Evolutionary conservation across 75 land plant species (phyloP), one percentile per base, ranked within the genome.

Genomic region (Pinus taeda): DNA sequence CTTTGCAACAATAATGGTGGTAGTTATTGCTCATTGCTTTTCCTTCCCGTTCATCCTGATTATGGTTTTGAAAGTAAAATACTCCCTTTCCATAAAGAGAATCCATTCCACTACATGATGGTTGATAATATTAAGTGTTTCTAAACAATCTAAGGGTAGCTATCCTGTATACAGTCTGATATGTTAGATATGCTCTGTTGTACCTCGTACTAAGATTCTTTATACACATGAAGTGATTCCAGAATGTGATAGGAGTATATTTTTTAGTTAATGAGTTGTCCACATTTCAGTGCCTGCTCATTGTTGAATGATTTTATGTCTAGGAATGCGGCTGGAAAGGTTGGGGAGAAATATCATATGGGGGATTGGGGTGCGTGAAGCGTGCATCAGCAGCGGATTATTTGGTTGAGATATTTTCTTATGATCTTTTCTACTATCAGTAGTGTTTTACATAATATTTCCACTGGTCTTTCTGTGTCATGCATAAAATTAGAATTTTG

Each of bases 331-430:
- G 99, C 74, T 96, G 99, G 99, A 96, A 94, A 88, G 99, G 92
- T 33, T 96, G 99, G 99, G 99, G 99, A 78, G 99, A 96, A 75
- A 89, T 96, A 70, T 96, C 99, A 17, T 96, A 96, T 81, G 99
- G 97, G 55, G 99, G 99, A 53, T 56, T 67, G 77, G 86, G 76
- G 65, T 92, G 91, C 77, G 77, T 90, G 15, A 77, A 77, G 72
- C 91, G 97, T 69, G 99, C 99, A 61, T 61, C 82, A 80, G 91
- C 91, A 78, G 94, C 99, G 59, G 95, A 94, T 70, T 81, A 79
- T 85, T 77, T 96, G 86, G 99, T 92, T 69, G 82, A 59, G 2
- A 37, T n/a, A 15, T 24, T 59, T 24, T 39, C 57, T 60, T 21
- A n/a, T 21, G 5, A 60, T 30, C 49, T 26, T 59, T 73, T 30